Base-by-base conservation (phyloP, 768 basidiomycete genomes). In the Boletus eberwhitei region DNA sequence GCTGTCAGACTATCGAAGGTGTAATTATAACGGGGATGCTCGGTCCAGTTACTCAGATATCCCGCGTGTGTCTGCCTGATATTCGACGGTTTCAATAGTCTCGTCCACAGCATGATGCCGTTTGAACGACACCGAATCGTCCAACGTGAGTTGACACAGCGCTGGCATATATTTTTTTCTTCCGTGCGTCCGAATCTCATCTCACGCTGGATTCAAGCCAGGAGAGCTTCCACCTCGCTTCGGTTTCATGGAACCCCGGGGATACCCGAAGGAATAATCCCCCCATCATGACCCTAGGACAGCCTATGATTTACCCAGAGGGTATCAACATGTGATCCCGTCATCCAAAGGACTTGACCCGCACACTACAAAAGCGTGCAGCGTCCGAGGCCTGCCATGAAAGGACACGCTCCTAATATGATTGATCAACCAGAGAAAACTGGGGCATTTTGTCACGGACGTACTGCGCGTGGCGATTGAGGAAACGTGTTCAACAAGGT, bases 401-500 rank as follows among this genome's bases (percentile, higher is more conserved):
- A 38, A 24, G 13, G 29, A 37, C 21, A 26, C 14, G 37, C 2
- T 35, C 41, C 35, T 37, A 39, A 59, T 31, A 24, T 42, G 35
- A 36, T 34, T 17, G 52, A 54, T 57, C 49, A 52, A 47, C 29
- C 22, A 49, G 21, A 21, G n/a, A 46, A 29, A 45, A 31, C 6
- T 21, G 41, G 36, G 39, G 31, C 2, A 22, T 13, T 2, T n/a
- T 50, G 48, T 48, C 56, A 49, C 32, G 22, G 26, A 55, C 44
- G 8, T 34, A 48, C 51, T 26, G 34, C 26, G 41, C 7, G 32
- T 31, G 41, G 58, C 39, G 13, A 56, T 47, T 11, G 42, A 47
- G 53, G 47, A 48, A 58, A 55, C 50, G 61, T 54, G 62, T 52
- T 56, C 44, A 38, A 50, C 38, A 55, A 59, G 50, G 63, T 59